Evolutionary conservation across 306 rosid genomes (phyloP).

Genomic region (Cajanus cajan): DNA sequence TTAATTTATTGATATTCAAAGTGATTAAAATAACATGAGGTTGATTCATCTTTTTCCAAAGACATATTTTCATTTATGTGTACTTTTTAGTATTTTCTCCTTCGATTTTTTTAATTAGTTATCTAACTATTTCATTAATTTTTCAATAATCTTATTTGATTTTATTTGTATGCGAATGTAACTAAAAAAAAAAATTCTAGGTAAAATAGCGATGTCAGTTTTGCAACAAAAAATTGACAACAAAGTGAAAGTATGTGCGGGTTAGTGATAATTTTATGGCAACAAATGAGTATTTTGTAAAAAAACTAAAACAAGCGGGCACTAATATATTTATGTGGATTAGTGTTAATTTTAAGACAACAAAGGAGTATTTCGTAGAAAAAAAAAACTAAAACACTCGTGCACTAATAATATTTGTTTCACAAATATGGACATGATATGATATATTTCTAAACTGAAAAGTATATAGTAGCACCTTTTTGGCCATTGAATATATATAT

Average conservation of each 20-base stretch:
- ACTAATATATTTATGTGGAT: too few relatives aligned
- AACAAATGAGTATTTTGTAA: background rate
- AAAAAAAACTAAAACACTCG: background rate
- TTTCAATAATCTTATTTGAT: too few relatives aligned
- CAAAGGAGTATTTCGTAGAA: background rate
- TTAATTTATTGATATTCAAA: background rate
- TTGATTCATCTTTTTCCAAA: background rate
- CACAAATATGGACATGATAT: background rate
- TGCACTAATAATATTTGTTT: background rate
- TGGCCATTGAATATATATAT: background rate
- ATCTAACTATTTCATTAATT: background rate
- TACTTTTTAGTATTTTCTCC: background rate
- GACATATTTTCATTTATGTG: background rate
- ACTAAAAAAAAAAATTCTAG: background rate
- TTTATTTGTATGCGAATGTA: background rate
- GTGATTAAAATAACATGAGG: background rate
- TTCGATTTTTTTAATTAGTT: too few relatives aligned
- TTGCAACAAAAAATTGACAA: background rate
- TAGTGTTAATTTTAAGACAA: too few relatives aligned
- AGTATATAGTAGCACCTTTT: background rate
- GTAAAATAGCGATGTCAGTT: background rate
- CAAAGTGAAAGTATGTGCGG: background rate
- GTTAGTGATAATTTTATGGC: too few relatives aligned
- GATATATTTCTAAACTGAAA: slow-evolving; percentile 5
- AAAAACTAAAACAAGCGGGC: background rate